Percentiles rank a stretch among this genome's conserved stretches.
Evolutionary conservation across 495 filamentous ascomycete genomes (phyloP).

Genomic region (Rostrohypoxylon terebratum): DNA sequence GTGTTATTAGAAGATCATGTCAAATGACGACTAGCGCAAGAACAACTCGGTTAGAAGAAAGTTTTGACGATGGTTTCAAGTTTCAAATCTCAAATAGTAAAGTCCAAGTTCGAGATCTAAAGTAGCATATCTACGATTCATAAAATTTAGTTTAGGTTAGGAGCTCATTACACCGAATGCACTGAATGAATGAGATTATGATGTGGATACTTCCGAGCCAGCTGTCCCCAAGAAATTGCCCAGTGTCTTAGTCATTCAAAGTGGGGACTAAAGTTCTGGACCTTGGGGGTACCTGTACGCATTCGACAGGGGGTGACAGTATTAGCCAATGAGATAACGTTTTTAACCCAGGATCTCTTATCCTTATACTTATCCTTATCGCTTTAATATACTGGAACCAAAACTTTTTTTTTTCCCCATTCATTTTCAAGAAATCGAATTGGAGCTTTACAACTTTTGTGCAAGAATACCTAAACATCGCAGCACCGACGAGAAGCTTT

Average conservation of each 20-base stretch:
- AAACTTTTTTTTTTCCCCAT: constrained; percentile 27
- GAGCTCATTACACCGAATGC: constrained; percentile 23
- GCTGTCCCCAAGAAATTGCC: constrained; percentile 25
- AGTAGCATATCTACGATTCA: too few relatives aligned
- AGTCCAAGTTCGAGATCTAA: too few relatives aligned
- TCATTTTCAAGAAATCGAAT: constrained; percentile 13
- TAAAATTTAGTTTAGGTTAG: constrained; percentile 41
- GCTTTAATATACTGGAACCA: background rate
- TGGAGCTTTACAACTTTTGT: background rate
- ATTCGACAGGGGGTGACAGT: background rate
- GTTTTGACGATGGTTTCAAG: constrained; percentile 31
- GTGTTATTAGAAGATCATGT: background rate
- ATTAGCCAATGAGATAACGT: background rate
- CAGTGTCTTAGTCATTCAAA: background rate
- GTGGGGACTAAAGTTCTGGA: background rate
- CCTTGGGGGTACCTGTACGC: background rate
- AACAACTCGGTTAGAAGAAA: constrained; percentile 3
- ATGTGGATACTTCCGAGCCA: constrained; percentile 28
- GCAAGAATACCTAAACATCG: background rate
- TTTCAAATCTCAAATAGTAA: too few relatives aligned
- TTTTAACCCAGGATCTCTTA: constrained; percentile 19
- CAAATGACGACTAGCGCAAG: constrained; percentile 17
- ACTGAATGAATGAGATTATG: constrained; percentile 29
- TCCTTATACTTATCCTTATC: constrained; percentile 45
- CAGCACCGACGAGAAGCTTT: background rate